phyloP scores from a whole-genome alignment of 257 asterid species.

The Primulina eburnea region DNA sequence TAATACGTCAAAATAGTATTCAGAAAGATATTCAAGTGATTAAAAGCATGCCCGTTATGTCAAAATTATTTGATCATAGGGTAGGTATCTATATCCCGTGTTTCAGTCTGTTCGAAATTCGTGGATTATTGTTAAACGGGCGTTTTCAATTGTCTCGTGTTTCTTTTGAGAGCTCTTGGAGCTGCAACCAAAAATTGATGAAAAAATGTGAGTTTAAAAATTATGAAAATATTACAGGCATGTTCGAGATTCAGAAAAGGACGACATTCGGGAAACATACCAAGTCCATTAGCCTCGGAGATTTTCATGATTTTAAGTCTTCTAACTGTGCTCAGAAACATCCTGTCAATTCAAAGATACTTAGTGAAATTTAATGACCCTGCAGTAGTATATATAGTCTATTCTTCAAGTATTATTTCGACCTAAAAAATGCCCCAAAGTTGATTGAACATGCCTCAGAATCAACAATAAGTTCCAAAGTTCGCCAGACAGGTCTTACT shows the following conservation, averaged over 20 bases:
- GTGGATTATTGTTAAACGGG: not conserved
- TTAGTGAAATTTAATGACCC: not conserved
- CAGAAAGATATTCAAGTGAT: constrained; percentile 21
- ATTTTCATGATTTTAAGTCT: constrained; percentile 62
- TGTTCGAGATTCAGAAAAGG: not conserved
- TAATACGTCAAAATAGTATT: constrained; percentile 23
- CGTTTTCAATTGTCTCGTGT: constrained; percentile 25
- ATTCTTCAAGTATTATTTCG: too few relatives aligned
- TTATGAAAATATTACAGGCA: not conserved
- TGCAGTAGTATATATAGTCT: too few relatives aligned
- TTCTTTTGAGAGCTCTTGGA: constrained; percentile 49
- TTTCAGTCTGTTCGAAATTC: constrained; percentile 1
- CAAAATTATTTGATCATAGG: constrained; percentile 25
- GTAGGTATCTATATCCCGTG: constrained; percentile 28
- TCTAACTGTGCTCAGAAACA: constrained; percentile 54
- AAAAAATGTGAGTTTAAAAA: not conserved
- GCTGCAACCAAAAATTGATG: constrained; percentile 31
- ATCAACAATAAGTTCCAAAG: too few relatives aligned
- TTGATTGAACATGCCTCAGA: not conserved
- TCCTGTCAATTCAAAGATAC: constrained; percentile 38
- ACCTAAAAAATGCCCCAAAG: too few relatives aligned
- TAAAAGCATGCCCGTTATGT: constrained; percentile 35
- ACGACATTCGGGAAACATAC: constrained; percentile 19
- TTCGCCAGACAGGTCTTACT: too few relatives aligned
- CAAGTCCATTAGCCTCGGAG: constrained; percentile 61